Evolutionary conservation across 495 filamentous ascomycete species (phyloP), one percentile per base, ranked within the genome.

Genomic region (Trichoderma virens): DNA sequence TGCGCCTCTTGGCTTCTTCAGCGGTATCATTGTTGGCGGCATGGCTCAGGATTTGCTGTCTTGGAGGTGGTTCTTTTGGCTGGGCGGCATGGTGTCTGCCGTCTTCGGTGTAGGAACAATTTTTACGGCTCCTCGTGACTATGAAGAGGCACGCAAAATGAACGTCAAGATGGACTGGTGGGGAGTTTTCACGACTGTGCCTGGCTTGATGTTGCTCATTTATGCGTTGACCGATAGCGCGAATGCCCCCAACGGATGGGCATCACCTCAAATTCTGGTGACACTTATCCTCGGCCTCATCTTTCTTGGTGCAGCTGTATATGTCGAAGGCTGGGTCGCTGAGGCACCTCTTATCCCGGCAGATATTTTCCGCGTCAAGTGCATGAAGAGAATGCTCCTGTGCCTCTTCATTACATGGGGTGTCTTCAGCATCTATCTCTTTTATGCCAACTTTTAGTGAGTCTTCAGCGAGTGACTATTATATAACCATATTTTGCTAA

Each of bases 21-120:
- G 84, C 9, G 92, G 92, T 1, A 90, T 95, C 56, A 90, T 94
- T 71, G 83, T 92, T 61, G 89, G 90, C 6, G 92, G 91, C 0
- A 30, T 91, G 1, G 80, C 83, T 2, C 86, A 82, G 4, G 78
- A 91, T 65, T 88, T 82, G 59, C 71, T 85, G 0, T 76, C 70
- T 1, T 96, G 90, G 88, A 72, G 85, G 27, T 91, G 87, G 84
- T 96, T 90, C 71, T 94, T 95, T 70, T 96, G 82, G 73, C 81
- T 95, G 64, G 91, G 90, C 0, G 75, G 85, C 0, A 76, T 80
- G 7, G 68, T 83, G 18, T 69, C 77, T 41, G 83, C 82, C 6
- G 85, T 95, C 32, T 56, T 56, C 9, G 51, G 9, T 7, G 7
- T 56, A 8, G 51, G 51, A 30, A 56, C 51, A 6, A 31, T 56